Conservation (phyloP, 164 flowering plant genomes). For the Saururus chinensis region DNA sequence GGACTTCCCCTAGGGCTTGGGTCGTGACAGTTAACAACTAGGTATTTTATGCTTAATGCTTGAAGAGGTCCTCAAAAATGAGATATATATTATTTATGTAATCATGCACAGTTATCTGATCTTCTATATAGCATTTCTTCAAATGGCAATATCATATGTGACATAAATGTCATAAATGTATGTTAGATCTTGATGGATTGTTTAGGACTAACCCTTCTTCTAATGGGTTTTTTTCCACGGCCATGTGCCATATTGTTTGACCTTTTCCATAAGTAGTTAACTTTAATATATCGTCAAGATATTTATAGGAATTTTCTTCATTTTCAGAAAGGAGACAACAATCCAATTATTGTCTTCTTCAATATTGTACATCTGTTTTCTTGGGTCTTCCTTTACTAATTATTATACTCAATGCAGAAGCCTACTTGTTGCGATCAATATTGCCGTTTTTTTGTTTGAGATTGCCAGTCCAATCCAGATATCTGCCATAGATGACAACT, state of each 20-base stretch:
- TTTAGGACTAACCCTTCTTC: no score
- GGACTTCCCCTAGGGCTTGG: no score
- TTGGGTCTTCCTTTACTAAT: neutral
- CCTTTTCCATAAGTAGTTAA: neutral
- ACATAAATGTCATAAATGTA: no score
- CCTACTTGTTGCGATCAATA: conserved; percentile 44
- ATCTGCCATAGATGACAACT: conserved; percentile 31
- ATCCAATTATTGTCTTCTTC: neutral
- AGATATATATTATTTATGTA: no score
- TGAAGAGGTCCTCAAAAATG: no score
- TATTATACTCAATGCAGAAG: conserved; percentile 31
- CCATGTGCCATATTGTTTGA: neutral
- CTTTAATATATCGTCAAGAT: neutral
- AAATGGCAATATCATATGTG: no score
- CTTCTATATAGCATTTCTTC: no score
- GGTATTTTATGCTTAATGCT: no score
- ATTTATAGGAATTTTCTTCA: neutral
- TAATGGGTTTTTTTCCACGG: no score
- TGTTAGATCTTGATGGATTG: no score
- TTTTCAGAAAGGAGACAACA: neutral
- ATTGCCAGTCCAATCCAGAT: conserved; percentile 54
- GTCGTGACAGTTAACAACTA: no score
- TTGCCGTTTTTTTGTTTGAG: conserved; percentile 62
- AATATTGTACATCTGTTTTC: neutral
- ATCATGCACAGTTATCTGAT: no score